phyloP scores from a whole-genome alignment of 2,329 filamentous ascomycete genomes.

The Zalaria obscura region DNA sequence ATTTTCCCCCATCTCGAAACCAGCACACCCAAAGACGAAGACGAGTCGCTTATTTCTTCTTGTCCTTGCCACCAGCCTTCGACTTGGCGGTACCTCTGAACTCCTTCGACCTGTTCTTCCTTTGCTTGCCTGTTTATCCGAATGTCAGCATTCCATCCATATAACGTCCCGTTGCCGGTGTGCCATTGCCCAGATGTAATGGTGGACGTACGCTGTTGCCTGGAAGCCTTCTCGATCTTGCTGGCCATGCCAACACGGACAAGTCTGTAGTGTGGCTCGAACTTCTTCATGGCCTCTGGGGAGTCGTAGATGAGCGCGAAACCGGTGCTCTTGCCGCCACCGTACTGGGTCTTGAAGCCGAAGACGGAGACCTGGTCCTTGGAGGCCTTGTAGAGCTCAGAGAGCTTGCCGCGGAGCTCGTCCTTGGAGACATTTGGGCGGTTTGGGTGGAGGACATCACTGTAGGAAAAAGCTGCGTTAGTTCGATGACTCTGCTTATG shows the following conservation, averaged over 20 bases:
- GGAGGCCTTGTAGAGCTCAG: constrained; percentile 92
- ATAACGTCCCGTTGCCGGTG: background rate
- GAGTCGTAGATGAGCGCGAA: constrained; percentile 99
- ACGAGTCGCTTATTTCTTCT: constrained; percentile 23
- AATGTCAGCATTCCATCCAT: constrained; percentile 8
- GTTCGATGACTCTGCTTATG: background rate
- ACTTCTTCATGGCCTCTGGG: constrained; percentile 97
- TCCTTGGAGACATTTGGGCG: constrained; percentile 98
- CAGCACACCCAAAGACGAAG: background rate
- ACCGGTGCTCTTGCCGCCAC: constrained; percentile 99
- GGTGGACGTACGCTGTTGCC: constrained; percentile 88
- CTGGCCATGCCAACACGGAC: constrained; percentile 80
- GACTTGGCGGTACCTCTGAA: constrained; percentile 95
- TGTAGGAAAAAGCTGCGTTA: constrained; percentile 23
- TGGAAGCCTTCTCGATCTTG: constrained; percentile 94
- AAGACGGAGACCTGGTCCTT: constrained; percentile 98
- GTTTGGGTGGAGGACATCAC: constrained; percentile 98
- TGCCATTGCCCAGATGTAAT: background rate
- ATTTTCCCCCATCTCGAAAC: background rate
- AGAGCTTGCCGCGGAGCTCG: constrained; percentile 90
- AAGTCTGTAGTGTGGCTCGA: constrained; percentile 96
- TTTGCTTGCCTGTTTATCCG: constrained; percentile 75
- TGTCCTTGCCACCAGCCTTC: constrained; percentile 92
- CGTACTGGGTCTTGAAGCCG: constrained; percentile 95
- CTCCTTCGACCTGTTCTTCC: constrained; percentile 99